Evolutionary conservation across 2,329 filamentous ascomycete species (phyloP).

Genomic region (Sodiomyces alkalinus): DNA sequence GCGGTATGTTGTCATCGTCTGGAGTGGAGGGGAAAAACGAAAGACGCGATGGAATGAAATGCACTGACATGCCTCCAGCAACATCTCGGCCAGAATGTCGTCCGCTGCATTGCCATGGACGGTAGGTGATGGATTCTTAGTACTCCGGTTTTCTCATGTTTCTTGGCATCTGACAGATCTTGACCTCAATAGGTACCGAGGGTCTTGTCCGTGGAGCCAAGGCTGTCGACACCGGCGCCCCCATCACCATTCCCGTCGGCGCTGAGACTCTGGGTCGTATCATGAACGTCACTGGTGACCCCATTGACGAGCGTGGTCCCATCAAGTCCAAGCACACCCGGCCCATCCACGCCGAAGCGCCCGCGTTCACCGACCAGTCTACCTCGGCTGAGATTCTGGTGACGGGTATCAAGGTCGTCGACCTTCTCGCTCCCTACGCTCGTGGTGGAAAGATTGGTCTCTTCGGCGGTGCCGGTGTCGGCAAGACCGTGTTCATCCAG

Average conservation of each 20-base stretch:
- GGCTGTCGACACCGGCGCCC: conserved; percentile 76
- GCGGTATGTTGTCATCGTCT: conserved; percentile 58
- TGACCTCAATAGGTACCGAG: conserved; percentile 68
- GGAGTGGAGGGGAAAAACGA: too few species aligned
- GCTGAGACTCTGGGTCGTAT: conserved; percentile 91
- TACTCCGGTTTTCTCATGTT: too few species aligned
- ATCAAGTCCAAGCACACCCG: conserved; percentile 82
- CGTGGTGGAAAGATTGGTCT: conserved; percentile 99
- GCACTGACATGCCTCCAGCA: conserved; percentile 47
- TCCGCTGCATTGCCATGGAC: conserved; percentile 99
- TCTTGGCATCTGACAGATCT: too few species aligned
- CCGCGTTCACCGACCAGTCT: conserved; percentile 87
- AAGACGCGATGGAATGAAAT: not conserved
- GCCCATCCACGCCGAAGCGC: conserved; percentile 90
- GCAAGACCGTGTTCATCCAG: conserved; percentile 99
- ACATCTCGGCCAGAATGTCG: conserved; percentile 98
- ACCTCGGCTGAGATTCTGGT: conserved; percentile 92
- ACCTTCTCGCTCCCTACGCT: conserved; percentile 95
- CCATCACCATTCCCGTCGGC: conserved; percentile 95
- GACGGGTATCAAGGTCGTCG: conserved; percentile 99
- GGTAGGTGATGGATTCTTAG: conserved; percentile 42
- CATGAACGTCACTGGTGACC: conserved; percentile 99
- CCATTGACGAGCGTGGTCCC: conserved; percentile 97
- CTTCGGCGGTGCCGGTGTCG: conserved; percentile 99
- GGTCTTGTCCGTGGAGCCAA: conserved; percentile 90